These are phyloP conservation scores for Mariannaea sp. DNA, from an alignment of 2,329 filamentous ascomycete species.

Conservation along the genomic window DNA sequence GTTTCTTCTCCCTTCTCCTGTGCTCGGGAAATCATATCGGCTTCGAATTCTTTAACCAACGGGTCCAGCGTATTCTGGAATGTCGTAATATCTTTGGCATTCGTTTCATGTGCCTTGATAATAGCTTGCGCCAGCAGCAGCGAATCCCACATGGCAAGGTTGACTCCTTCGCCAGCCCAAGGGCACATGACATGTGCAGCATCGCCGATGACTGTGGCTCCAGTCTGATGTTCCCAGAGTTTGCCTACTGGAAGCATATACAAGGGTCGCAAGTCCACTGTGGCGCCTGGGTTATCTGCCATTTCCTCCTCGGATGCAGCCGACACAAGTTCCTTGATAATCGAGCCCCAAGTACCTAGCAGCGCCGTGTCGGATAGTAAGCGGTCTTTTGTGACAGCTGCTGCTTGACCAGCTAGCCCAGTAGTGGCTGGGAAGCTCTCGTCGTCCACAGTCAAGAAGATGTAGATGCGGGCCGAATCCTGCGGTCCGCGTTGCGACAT, in stretches of 20 bases:
- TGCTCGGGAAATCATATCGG: constrained; percentile 4
- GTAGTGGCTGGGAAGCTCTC: constrained; percentile 25
- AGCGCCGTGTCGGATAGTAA: constrained; percentile 30
- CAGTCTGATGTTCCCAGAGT: constrained; percentile 47
- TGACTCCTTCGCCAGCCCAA: constrained; percentile 59
- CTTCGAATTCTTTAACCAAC: constrained; percentile 4
- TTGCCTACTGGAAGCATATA: constrained; percentile 50
- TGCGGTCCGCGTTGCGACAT: constrained; percentile 38
- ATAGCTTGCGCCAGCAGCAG: constrained; percentile 47
- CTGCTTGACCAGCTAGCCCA: not conserved
- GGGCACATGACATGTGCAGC: constrained; percentile 60
- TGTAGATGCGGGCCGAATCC: constrained; percentile 39
- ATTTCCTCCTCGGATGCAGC: constrained; percentile 37
- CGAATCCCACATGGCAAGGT: constrained; percentile 56
- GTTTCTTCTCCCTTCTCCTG: constrained; percentile 13
- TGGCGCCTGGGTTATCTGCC: constrained; percentile 15
- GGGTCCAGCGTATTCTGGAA: constrained; percentile 1
- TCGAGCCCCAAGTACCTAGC: constrained; percentile 36
- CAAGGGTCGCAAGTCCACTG: constrained; percentile 31
- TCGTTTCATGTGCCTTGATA: constrained; percentile 28
- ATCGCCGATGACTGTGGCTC: constrained; percentile 58
- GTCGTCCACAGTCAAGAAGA: constrained; percentile 34
- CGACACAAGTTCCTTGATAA: constrained; percentile 37
- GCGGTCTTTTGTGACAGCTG: not conserved
- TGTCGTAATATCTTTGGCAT: not conserved